Conservation (phyloP, 2,329 filamentous ascomycete species). For the Clonostachys solani region DNA sequence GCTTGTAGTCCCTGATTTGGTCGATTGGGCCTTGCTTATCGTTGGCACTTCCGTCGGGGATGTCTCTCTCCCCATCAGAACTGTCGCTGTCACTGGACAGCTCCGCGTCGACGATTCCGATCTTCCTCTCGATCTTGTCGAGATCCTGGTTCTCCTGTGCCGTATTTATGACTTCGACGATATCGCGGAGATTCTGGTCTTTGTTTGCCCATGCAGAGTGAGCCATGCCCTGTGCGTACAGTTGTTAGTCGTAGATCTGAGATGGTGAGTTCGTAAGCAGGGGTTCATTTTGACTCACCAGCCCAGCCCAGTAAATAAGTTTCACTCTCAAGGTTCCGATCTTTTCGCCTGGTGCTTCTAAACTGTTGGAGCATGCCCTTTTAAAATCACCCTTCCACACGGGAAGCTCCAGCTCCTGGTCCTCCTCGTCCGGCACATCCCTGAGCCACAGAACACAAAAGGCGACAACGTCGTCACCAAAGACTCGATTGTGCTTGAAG, state of each 20-base stretch:
- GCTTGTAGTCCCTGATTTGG: constrained; percentile 55
- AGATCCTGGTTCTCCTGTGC: constrained; percentile 25
- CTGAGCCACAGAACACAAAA: constrained; percentile 66
- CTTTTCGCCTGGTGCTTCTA: constrained; percentile 38
- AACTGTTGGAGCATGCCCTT: constrained; percentile 40
- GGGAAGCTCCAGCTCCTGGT: constrained; percentile 50
- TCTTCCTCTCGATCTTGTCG: constrained; percentile 24
- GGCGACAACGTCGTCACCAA: constrained; percentile 50
- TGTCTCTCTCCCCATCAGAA: constrained; percentile 27
- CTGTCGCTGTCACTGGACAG: constrained; percentile 19
- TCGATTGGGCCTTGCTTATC: constrained; percentile 40
- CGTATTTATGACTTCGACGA: constrained; percentile 43
- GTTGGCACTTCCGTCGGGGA: constrained; percentile 27
- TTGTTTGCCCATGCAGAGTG: constrained; percentile 27
- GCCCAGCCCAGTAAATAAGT: constrained; percentile 26
- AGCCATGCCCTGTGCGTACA: constrained; percentile 19
- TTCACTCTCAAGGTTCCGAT: constrained; percentile 38
- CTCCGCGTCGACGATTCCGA: constrained; percentile 24
- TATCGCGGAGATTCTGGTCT: constrained; percentile 24
- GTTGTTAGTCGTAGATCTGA: neutral
- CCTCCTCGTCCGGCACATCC: constrained; percentile 65
- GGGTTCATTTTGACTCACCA: constrained; percentile 15
- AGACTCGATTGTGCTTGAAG: constrained; percentile 34
- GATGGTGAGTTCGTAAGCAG: neutral
- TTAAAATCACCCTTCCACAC: constrained; percentile 59